Base-by-base conservation (phyloP, 257 asterid genomes). In the Lavandula angustifolia region DNA sequence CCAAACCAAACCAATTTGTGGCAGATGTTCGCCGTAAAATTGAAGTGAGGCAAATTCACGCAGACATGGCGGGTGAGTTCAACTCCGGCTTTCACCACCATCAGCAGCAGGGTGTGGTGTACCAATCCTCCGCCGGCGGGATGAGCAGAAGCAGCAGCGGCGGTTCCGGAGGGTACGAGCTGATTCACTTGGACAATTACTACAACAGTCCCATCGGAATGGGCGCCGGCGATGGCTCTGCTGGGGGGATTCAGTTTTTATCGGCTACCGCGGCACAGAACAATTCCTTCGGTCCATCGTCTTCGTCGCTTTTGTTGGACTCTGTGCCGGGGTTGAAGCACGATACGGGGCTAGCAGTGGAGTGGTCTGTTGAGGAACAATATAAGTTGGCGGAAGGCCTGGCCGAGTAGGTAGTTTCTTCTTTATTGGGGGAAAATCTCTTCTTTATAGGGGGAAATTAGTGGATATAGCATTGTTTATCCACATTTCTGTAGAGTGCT, bases 351-450 rank as follows among this genome's bases (percentile, higher is more conserved):
- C 73, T 90, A 13, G 97, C 92, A 0, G 95, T 78, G 29, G 96
- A 90, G 77, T 90, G 97, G 97, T 80, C 95, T 18, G 75, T 82
- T 22, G 95, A 85, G 35, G 97, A 87, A 69, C 88, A 87, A 80
- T 80, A 70, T 70, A 89, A 77, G 75, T 59, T 89, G 76, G 92
- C 87, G 77, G 94, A 87, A 75, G 96, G 92, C 71, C 96, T 90
- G 70, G 76, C 65, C 88, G 85, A 84, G 97, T 90, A 80, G 81
- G 88, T 85, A 75, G 76, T 78, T 73, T 72, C 79, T 83, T 77
- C 81, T 80, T 46, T 29, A 59, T 74, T 60, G 29, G 58, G 64
- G 22, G 17, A 44, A 22, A 67, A 40, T 22, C 27, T 22, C 27
- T 22, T 22, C 27, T 22, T 22, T 0, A 2, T 22, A 0, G 27